Base-by-base conservation (phyloP, 176 grass and related monocot species). In the Rhipidocladum racemiflorum region DNA sequence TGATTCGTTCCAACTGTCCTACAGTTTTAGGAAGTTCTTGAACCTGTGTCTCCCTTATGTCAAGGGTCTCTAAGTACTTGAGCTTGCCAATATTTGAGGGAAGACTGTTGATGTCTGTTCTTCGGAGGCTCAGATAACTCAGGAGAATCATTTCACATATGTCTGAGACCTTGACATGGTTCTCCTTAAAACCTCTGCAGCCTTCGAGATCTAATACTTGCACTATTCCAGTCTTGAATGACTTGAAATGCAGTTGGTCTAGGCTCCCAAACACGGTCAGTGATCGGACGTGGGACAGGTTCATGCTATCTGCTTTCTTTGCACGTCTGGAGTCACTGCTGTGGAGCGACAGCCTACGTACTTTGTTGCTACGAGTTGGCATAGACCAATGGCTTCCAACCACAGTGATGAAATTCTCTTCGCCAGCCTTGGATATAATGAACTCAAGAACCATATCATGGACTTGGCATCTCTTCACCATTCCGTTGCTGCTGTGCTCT, bases 131-230 rank as follows among this genome's bases (percentile, higher is more conserved):
- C 11, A 76, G 3, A 27, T 76, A 76, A 21, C 28, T 76, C 12
- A 76, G 53, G 2, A 61, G n/a, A 27, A 27, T 1, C 74, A 76
- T 76, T 1, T 61, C 3, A 5, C 54, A 61, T 76, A 75, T 9
- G 12, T 60, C n/a, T n/a, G n/a, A n/a, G n/a, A n/a, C 21, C 10
- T 40, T 75, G 12, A 59, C 17, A 59, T 15, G 34, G 1, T 8
- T 55, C 5, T 75, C 30, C 1, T 14, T 57, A 1, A 75, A 75
- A n/a, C n/a, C n/a, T n/a, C n/a, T n/a, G n/a, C n/a, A n/a, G n/a
- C n/a, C n/a, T n/a, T n/a, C n/a, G n/a, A 76, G 74, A 16, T 76
- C 74, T 4, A 76, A 1, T 6, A 76, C 74, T 27, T 75, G 72
- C 0, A 75, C 21, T 17, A 59, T 24, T 59, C 53, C 21, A 9